A percentile compares a stretch with the other conserved stretches of the same genome.
Conservation (phyloP, 208 protist genomes). For the Trypanosoma conorhini region DNA sequence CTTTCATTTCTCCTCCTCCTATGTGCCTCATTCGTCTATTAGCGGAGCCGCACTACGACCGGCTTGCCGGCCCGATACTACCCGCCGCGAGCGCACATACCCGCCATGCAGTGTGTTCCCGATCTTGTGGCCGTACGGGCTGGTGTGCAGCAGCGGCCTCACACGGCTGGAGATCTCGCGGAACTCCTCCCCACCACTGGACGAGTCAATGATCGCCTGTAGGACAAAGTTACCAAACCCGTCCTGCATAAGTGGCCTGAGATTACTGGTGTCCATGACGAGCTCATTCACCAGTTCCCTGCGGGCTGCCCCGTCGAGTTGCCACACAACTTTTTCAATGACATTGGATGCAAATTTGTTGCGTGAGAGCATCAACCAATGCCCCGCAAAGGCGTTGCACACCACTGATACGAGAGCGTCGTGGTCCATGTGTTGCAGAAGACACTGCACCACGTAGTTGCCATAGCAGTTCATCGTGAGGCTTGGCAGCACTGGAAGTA, state of each 20-base stretch:
- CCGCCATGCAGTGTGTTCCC: conserved; percentile 53
- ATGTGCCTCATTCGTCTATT: not conserved
- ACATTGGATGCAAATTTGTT: conserved; percentile 92
- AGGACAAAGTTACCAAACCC: conserved; percentile 89
- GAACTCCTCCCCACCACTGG: conserved; percentile 51
- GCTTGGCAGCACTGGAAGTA: conserved; percentile 54
- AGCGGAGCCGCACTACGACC: not conserved
- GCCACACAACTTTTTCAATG: conserved; percentile 79
- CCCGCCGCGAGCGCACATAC: conserved; percentile 5
- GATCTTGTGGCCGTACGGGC: conserved; percentile 79
- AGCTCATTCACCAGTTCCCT: conserved; percentile 60
- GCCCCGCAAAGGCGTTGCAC: conserved; percentile 45
- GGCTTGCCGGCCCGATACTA: not conserved
- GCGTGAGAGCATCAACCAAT: conserved; percentile 68
- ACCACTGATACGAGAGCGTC: conserved; percentile 37
- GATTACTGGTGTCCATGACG: conserved; percentile 49
- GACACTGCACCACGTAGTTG: conserved; percentile 90
- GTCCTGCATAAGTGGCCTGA: conserved; percentile 74
- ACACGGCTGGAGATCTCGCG: conserved; percentile 41
- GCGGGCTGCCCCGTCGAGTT: conserved; percentile 37
- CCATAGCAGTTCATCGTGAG: conserved; percentile 83
- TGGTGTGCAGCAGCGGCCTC: conserved; percentile 48
- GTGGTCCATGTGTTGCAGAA: conserved; percentile 70
- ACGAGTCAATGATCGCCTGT: conserved; percentile 73
- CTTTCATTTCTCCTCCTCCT: conserved; percentile 6